Base-by-base conservation (phyloP, 108 stramenopile genomes). In the Mayamaea pseudoterrestris region DNA sequence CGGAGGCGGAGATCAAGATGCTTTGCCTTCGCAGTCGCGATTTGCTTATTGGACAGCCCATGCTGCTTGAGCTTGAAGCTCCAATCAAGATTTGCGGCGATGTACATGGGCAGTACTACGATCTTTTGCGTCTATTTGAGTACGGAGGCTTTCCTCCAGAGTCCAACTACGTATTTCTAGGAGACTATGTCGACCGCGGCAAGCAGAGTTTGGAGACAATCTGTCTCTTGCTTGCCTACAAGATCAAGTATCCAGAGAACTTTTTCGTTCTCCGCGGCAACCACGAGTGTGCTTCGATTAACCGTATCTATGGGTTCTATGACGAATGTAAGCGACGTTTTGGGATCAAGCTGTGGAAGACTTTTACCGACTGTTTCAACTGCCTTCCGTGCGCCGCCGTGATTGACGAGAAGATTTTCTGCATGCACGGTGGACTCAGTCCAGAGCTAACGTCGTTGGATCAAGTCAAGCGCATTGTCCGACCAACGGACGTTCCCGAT, bases 341-440 rank as follows among this genome's bases (percentile, higher is more conserved):
- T 62, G 94, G 95, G 41, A 94, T 98, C 68, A 98, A 98, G 72
- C 78, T 99, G 0, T 99, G 98, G 97, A 98, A 97, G 76, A 97
- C 96, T 8, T 98, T 99, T 69, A 98, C 98, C 14, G 98, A 98
- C 61, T 97, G 95, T 69, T 99, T 99, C 81, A 81, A 89, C 63
- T 99, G 98, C 60, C 93, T 99, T 23, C 98, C 98, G 21, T 95
- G 97, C 52, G 93, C 96, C 13, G 98, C 96, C 16, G 93, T 98
- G 47, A 91, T 99, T 47, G 98, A 99, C 60, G 98, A 98, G 62
- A 99, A 99, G 86, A 98, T 99, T 49, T 93, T 99, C 53, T 99
- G 98, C 81, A 97, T 94, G 76, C 98, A 99, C 61, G 98, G 98
- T 18, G 96, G 95, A 14, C 68, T 97, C 34, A 89, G 84, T 48